Percentiles rank a stretch among this genome's conserved stretches.
Conservation (phyloP, 2,329 filamentous ascomycete genomes). For the Aspergillus sp. region DNA sequence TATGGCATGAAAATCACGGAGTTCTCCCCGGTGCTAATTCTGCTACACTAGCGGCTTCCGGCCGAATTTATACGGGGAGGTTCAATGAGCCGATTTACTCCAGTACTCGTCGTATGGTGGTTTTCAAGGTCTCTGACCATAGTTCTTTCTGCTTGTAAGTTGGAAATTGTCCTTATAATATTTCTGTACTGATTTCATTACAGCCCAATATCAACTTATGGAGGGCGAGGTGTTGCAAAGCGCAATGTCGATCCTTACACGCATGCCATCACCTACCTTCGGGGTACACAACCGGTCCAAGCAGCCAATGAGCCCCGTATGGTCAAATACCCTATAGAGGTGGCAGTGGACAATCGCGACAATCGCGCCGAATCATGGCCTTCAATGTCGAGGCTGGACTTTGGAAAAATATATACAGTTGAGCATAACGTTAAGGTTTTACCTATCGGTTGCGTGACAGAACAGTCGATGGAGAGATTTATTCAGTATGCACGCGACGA, state of each 20-base stretch:
- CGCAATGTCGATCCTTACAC: conserved; percentile 32
- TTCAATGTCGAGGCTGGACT: conserved; percentile 39
- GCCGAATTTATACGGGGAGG: conserved; percentile 8
- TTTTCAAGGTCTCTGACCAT: conserved; percentile 25
- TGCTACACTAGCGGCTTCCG: no score
- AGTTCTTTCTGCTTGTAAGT: conserved; percentile 36
- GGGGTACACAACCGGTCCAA: conserved; percentile 11
- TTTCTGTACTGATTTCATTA: not conserved
- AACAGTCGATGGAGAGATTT: conserved; percentile 25
- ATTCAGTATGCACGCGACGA: conserved; percentile 16
- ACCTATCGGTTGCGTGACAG: conserved; percentile 36
- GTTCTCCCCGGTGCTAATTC: no score
- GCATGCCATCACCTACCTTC: conserved; percentile 42
- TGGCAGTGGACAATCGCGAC: conserved; percentile 23
- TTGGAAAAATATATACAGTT: conserved; percentile 42
- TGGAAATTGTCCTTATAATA: no score
- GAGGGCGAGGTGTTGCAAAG: conserved; percentile 36
- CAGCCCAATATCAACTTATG: conserved; percentile 45
- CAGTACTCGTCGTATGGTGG: conserved; percentile 33
- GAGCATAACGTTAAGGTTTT: conserved; percentile 46
- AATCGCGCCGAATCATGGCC: conserved; percentile 33
- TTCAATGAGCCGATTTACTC: conserved; percentile 27
- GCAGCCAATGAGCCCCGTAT: conserved; percentile 29
- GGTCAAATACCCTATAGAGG: conserved; percentile 37
- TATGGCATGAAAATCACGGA: no score